Conservation (phyloP, 768 basidiomycete genomes). For the Termitomyces sp. region DNA sequence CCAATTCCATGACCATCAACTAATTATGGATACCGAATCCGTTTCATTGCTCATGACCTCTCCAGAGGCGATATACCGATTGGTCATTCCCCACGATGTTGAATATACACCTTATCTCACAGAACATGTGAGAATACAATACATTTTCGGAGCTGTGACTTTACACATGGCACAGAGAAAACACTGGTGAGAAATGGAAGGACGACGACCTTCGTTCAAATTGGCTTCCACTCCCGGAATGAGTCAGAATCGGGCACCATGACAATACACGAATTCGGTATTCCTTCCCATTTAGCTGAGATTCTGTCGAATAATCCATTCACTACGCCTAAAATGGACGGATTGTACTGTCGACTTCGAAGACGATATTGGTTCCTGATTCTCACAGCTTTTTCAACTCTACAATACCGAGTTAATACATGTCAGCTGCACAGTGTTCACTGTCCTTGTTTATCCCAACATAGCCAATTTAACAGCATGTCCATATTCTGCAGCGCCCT, state of each 20-base stretch:
- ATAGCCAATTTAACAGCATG: no score
- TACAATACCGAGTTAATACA: no score
- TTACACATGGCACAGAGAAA: background rate
- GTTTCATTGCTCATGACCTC: background rate
- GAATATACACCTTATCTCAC: background rate
- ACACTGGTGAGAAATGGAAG: background rate
- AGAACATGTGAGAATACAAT: background rate
- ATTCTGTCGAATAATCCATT: no score
- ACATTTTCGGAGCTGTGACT: background rate
- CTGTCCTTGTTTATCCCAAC: no score
- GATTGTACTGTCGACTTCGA: no score
- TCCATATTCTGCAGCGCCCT: no score
- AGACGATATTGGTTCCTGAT: no score
- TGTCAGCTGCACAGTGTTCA: no score
- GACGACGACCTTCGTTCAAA: background rate
- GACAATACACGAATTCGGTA: background rate
- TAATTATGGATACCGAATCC: background rate
- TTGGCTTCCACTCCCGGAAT: background rate
- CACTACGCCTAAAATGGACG: no score
- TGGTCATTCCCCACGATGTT: background rate
- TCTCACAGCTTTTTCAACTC: no score
- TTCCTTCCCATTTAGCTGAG: no score
- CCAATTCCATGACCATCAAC: background rate
- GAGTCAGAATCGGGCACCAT: background rate
- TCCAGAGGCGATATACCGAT: no score